A percentile compares a stretch with the other conserved stretches of the same genome.
Conservation (phyloP, 371 early-diverging fungal genomes). For the Saksenaea oblongispora region DNA sequence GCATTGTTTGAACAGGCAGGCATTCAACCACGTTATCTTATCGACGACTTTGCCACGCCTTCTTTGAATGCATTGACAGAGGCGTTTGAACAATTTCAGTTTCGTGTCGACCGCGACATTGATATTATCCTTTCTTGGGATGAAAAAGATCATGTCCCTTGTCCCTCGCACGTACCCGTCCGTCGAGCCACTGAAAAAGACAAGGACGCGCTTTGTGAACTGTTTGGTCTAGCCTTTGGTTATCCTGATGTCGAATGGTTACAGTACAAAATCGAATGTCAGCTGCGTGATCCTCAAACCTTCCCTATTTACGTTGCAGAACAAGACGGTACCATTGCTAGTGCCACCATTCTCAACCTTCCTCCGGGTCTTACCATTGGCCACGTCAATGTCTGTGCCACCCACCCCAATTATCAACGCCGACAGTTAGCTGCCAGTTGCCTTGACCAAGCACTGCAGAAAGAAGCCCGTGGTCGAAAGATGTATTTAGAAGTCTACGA, state of each 20-base stretch:
- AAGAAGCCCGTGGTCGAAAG: not conserved
- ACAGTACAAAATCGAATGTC: slow-evolving; percentile 1
- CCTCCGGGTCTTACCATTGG: slow-evolving; percentile 7
- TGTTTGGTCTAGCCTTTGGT: slow-evolving; percentile 7
- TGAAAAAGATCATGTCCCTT: not conserved
- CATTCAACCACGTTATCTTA: slow-evolving; percentile 8
- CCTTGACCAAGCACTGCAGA: not conserved
- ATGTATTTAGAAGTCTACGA: slow-evolving; percentile 20
- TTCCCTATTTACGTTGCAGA: slow-evolving; percentile 11
- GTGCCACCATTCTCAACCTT: slow-evolving; percentile 4
- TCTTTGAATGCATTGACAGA: not conserved
- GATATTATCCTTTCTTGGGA: slow-evolving; percentile 13
- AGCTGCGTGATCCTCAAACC: not conserved
- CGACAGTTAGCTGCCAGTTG: slow-evolving; percentile 3
- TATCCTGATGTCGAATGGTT: slow-evolving; percentile 9
- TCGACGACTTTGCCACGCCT: slow-evolving; percentile 6
- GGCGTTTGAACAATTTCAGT: not conserved
- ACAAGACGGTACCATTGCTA: not conserved
- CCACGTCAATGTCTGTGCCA: slow-evolving; percentile 16
- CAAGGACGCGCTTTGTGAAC: not conserved
- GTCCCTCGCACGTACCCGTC: not conserved
- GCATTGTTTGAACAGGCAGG: not conserved
- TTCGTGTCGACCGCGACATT: slow-evolving; percentile 5
- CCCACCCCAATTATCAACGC: slow-evolving; percentile 7
- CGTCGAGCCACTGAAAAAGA: not conserved